Evolutionary conservation across 768 basidiomycete species (phyloP), one percentile per base, ranked within the genome.

Genomic region (Hydnum rufescens): DNA sequence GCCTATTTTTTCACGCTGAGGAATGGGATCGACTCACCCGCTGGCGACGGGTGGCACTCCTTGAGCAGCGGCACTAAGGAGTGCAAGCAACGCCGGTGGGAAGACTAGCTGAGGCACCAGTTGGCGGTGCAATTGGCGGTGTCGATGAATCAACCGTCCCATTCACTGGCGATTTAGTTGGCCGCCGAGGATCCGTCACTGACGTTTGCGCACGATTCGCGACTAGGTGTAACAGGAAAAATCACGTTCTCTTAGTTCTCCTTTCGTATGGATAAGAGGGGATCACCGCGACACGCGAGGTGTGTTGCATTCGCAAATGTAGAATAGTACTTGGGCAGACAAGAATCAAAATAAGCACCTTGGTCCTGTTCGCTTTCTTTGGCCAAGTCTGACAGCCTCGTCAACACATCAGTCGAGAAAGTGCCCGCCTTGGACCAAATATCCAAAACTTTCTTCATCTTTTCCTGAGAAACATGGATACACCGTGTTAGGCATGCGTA

Each of bases 391-490:
- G 72, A 69, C 64, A 95, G 71, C 59, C 78, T 80, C 56, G 77
- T 69, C 61, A 92, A 68, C 63, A 84, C 76, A 59, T 73, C 63
- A 60, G 78, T 63, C 54, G 89, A 81, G 69, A 99, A 99, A 48
- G 93, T 93, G 66, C 72, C 76, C 54, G 78, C 76, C 66, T 92
- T 93, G 61, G 73, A 74, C 93, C 93, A 99, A 61, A 99, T 96
- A 68, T 96, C 95, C 66, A 93, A 77, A 62, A 99, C 79, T 67
- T 97, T 97, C 72, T 82, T 82, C 44, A 85, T 75, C 70, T 99
- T 99, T 71, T 95, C 93, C 92, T 96, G 72, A 66, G 46, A 63
- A 55, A 49, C 46, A 39, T 28, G 44, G 22, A 46, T 29, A 22
- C 51, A 54, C 4, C 44, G 42, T 22, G 8, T 46, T 5, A 34